phyloP scores from a whole-genome alignment of 345 rosid genomes.

The Eucalyptus regnans region DNA sequence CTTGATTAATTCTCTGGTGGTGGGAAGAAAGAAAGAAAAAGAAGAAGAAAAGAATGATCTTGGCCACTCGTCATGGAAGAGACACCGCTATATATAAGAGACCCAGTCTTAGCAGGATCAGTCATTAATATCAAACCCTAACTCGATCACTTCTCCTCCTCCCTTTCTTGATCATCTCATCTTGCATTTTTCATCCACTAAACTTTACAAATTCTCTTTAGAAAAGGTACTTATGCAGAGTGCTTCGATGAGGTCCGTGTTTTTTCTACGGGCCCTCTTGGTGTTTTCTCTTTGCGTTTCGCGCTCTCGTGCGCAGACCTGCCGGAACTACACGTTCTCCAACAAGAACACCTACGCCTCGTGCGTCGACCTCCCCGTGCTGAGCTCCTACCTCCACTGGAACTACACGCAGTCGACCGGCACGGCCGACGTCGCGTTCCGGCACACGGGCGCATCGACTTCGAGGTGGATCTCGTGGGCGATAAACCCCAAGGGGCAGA shows the following conservation, averaged over 20 bases:
- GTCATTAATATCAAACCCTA: neutral
- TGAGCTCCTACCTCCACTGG: slow-evolving; percentile 66
- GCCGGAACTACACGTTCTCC: slow-evolving; percentile 18
- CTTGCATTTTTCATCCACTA: neutral
- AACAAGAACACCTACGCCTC: slow-evolving; percentile 2
- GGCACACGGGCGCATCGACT: slow-evolving; percentile 23
- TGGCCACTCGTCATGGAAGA: neutral
- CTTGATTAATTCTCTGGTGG: neutral
- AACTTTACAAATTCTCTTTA: neutral
- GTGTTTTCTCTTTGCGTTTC: neutral
- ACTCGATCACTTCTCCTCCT: neutral
- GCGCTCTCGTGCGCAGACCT: slow-evolving; percentile 14
- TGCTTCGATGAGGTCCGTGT: neutral
- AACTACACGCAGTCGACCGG: slow-evolving; percentile 13
- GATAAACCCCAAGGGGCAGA: slow-evolving; percentile 28
- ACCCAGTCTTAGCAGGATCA: neutral
- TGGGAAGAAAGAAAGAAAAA: neutral
- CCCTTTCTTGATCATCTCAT: neutral
- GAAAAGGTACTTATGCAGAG: neutral
- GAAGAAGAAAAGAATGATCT: neutral
- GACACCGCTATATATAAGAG: neutral
- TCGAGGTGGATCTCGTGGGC: slow-evolving; percentile 61
- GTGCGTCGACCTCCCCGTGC: slow-evolving; percentile 30
- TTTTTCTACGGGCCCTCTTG: neutral
- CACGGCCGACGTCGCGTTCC: slow-evolving; percentile 50